Base-by-base conservation (phyloP, 225 moss, liverwort and hornwort species). In the Physcomitrium patens region DNA sequence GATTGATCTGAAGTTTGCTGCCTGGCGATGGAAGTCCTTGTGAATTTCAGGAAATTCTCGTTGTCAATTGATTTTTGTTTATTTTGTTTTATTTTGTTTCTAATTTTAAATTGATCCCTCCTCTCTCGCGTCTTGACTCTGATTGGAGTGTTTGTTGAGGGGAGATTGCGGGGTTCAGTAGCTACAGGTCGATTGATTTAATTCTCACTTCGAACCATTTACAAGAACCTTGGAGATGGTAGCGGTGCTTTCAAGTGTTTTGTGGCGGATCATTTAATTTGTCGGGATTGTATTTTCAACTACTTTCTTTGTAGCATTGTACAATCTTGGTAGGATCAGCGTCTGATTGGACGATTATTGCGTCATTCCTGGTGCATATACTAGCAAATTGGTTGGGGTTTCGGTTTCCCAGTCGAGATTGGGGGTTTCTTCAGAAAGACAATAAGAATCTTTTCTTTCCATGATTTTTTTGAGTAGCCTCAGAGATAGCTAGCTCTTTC, bases 321-420 rank as follows among this genome's bases (percentile, higher is more conserved):
- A 50, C 26, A 56, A 59, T 50, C 49, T 60, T 49, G 61, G 26
- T 46, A 59, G 24, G 58, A 17, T 45, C 5, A 27, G 63, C 15
- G 31, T 37, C 5, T 37, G 31, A 37, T 37, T 3, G 31, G 31
- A 48, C 22, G 18, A 16, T n/a, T 14, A 23, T 49, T 26, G 15
- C 3, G 17, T 50, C 10, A 13, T 17, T 28, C 31, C 9, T 19
- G 50, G 31, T 50, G 18, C n/a, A 13, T 53, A 54, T 53, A 44
- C 20, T 31, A 11, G 18, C 45, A 45, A 26, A 27, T 44, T 44
- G 55, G 12, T 10, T 3, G 12, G 54, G 27, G 65, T 46, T 44
- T 74, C 26, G 64, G 55, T 64, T 74, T 73, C 45, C 22, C 44
- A 65, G 26, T 54, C 55, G 54, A 44, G 44, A 52, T 23, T 64